Base-by-base conservation (phyloP, 2,329 filamentous ascomycete species). In the Neofusicoccum cordaticola region DNA sequence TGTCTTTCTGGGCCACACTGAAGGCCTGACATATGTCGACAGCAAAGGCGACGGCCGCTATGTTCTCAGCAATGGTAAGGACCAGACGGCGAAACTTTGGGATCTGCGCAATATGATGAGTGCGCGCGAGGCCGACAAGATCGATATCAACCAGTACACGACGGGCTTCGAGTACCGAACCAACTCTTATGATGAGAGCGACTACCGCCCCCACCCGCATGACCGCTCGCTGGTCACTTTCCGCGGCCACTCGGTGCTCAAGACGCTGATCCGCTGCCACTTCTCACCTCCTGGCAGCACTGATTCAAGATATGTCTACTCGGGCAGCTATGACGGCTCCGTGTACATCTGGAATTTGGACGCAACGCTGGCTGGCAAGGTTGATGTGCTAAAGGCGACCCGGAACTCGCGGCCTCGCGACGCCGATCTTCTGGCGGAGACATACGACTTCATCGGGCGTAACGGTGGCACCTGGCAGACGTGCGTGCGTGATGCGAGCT, bases 11-110 rank as follows among this genome's bases (percentile, higher is more conserved):
- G 86, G 86, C 6, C 86, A 89, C 70, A 88, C 85, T 0, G 86
- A 89, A 74, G 86, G 86, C 6, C 70, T 89, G 57, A 89, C 87
- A 0, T 89, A 88, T 67, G 86, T 89, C 39, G 87, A 89, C 73
- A 94, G 90, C 77, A 94, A 98, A 83, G 92, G 91, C 45, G 92
- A 97, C 71, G 87, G 88, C 2, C 86, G 94, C 64, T 98, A 98
- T 75, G 90, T 98, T 8, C 85, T 99, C 31, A 93, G 90, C 69
- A 99, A 99, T 71, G 92, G 88, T 67, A 99, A 98, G 74, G 95
- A 99, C 73, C 95, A 98, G 77, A 94, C 89, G 47, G 96, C 96
- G 87, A 98, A 98, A 78, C 84, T 99, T 0, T 99, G 95, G 95
- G 95, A 99, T 75, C 76, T 97, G 64, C 85, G 94, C 60, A 96